phyloP scores from a whole-genome alignment of 305 asterid genomes.

The Rubia peregrina region DNA sequence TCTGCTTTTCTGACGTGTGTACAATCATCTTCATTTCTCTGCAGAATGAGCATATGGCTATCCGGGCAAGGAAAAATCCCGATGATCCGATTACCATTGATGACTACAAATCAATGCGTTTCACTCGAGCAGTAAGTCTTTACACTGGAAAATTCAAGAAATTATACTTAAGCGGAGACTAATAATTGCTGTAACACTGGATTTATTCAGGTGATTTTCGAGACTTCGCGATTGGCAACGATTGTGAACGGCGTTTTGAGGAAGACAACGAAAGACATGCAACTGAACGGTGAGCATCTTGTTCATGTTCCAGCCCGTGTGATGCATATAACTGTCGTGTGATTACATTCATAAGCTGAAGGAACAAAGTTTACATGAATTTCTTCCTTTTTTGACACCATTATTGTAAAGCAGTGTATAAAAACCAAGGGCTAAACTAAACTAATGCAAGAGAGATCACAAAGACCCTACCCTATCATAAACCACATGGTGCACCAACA shows the following conservation, averaged over 20 bases:
- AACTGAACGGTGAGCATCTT: slow-evolving; percentile 29
- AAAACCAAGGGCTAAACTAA: slow-evolving; percentile 20
- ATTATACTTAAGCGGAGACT: not conserved
- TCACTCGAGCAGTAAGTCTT: slow-evolving; percentile 71
- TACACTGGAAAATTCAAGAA: no score
- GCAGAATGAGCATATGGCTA: slow-evolving; percentile 90
- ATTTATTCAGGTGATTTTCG: slow-evolving; percentile 73
- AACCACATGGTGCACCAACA: slow-evolving; percentile 92
- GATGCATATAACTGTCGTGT: not conserved
- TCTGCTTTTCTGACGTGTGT: not conserved
- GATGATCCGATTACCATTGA: slow-evolving; percentile 74
- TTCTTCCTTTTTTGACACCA: not conserved
- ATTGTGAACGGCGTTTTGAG: slow-evolving; percentile 87
- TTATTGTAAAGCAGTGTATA: slow-evolving; percentile 7
- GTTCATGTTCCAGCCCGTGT: slow-evolving; percentile 6
- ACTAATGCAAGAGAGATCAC: slow-evolving; percentile 37
- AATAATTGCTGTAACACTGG: not conserved
- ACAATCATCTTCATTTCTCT: not conserved
- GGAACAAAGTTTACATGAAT: not conserved
- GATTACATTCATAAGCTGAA: slow-evolving; percentile 5
- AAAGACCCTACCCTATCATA: slow-evolving; percentile 82
- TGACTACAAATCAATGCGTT: slow-evolving; percentile 86
- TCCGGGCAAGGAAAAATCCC: slow-evolving; percentile 60
- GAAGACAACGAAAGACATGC: slow-evolving; percentile 61
- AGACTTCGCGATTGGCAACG: slow-evolving; percentile 85